Conservation (phyloP, 2,329 filamentous ascomycete species). For the Huntiella savannae region DNA sequence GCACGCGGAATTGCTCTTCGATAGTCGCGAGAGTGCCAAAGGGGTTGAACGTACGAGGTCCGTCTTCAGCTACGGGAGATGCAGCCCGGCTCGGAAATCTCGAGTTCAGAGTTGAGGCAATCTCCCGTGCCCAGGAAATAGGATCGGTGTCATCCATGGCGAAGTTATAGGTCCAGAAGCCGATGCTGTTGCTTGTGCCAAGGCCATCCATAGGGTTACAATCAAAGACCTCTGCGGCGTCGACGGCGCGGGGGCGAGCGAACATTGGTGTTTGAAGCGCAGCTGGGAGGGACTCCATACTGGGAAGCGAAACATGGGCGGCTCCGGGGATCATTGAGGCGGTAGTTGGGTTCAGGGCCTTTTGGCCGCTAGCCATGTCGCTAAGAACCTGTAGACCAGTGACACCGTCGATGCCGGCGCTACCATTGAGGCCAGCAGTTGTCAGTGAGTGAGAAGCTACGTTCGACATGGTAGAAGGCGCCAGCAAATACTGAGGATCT, state of each 20-base stretch:
- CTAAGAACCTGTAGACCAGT: neutral
- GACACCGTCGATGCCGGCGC: neutral
- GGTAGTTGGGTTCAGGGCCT: neutral
- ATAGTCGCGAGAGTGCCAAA: slow-evolving; percentile 14
- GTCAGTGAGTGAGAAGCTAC: too few relatives aligned
- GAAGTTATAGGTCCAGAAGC: neutral
- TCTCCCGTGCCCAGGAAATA: slow-evolving; percentile 6
- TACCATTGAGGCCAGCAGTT: neutral
- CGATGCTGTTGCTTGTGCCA: neutral
- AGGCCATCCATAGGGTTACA: slow-evolving; percentile 1
- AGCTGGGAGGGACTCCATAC: neutral
- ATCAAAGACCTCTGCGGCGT: neutral
- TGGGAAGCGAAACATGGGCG: neutral
- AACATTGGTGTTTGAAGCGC: neutral
- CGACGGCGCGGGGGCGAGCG: neutral
- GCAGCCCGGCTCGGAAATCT: slow-evolving; percentile 36
- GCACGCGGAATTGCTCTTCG: slow-evolving; percentile 18
- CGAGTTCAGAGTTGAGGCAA: slow-evolving; percentile 28
- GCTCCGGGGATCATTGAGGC: neutral
- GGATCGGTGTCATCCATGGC: slow-evolving; percentile 3
- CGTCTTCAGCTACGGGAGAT: slow-evolving; percentile 33
- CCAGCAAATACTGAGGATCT: too few relatives aligned
- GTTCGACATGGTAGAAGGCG: too few relatives aligned
- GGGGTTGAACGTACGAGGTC: slow-evolving; percentile 18
- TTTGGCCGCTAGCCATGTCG: neutral